Conservation (phyloP, 2,329 filamentous ascomycete genomes). For the Microcera coccophila region DNA sequence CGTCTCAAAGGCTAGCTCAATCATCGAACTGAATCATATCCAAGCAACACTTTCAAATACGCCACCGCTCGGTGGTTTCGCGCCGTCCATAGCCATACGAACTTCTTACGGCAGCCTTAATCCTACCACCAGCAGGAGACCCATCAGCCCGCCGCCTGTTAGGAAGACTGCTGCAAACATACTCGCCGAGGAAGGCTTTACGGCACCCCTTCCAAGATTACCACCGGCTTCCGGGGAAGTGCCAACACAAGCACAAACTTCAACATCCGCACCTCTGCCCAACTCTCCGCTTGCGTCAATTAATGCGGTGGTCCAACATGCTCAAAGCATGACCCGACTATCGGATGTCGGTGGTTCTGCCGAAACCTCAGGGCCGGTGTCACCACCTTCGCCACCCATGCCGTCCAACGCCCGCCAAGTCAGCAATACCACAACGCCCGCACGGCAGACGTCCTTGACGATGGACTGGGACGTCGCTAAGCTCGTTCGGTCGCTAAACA, state of each 20-base stretch:
- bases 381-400: neutral
- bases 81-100: constrained; percentile 6
- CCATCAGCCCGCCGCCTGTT: constrained; percentile 30
- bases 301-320: constrained; percentile 12
- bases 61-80: constrained; percentile 7
- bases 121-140: constrained; percentile 8
- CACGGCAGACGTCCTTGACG: constrained; percentile 20
- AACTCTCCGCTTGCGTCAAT: constrained; percentile 7
- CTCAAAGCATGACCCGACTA: constrained; percentile 21
- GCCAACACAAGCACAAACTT: neutral
- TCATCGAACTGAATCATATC: neutral
- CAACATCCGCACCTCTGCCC: neutral
- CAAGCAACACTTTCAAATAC: neutral
- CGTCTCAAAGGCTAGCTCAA: neutral
- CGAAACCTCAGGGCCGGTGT: neutral
- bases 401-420: neutral
- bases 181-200: constrained; percentile 1
- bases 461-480: constrained; percentile 42
- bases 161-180: constrained; percentile 17
- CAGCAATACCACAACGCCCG: constrained; percentile 14
- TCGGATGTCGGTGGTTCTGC: constrained; percentile 13
- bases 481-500: constrained; percentile 39
- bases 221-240: neutral
- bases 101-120: constrained; percentile 4
- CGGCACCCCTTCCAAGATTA: neutral